Evolutionary conservation across 345 rosid species (phyloP), one percentile per base, ranked within the genome.

Genomic region (Barbarea vulgaris): DNA sequence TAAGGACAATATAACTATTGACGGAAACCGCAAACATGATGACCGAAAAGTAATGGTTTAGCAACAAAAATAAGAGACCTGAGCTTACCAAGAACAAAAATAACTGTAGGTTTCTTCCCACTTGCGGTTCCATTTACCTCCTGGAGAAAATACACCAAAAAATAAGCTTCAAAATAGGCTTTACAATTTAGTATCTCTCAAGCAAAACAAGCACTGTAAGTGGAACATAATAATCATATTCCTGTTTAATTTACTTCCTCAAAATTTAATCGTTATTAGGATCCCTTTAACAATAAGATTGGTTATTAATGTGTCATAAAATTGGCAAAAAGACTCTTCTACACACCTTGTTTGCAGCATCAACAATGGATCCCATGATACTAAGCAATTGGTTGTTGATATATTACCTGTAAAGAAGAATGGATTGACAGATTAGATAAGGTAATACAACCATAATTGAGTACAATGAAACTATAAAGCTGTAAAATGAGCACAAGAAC

Each of bases 1-100:
- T 6, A 10, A 67, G 17, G 52, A 50, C 69, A 71, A 7, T 28
- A 24, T 34, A 24, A 60, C 47, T 10, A 64, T 22, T n/a, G 31
- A 52, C 2, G 14, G 53, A 27, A 14, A 56, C 47, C 70, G 37
- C 15, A 69, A 60, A 31, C 36, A 47, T 25, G 50, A 54, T 13
- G 27, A 47, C 0, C 8, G 3, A 14, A 36, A 13, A 47, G 18
- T 15, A 44, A 46, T 0, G 21, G 21, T 46, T 46, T n/a, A 7
- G 21, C 22, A 46, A 61, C 68, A 67, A 15, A 68, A 14, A 21
- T 6, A 24, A 9, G 37, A 17, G n/a, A 15, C 11, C 19, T 24
- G 14, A 69, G 59, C 89, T 78, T 72, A 93, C 98, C 98, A 54
- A 93, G 73, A 78, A 93, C 98, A 84, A 93, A 93, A 75, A 93